Conservation (phyloP, 192 early-diverging fungal genomes). For the Backusella liffmaniae region DNA sequence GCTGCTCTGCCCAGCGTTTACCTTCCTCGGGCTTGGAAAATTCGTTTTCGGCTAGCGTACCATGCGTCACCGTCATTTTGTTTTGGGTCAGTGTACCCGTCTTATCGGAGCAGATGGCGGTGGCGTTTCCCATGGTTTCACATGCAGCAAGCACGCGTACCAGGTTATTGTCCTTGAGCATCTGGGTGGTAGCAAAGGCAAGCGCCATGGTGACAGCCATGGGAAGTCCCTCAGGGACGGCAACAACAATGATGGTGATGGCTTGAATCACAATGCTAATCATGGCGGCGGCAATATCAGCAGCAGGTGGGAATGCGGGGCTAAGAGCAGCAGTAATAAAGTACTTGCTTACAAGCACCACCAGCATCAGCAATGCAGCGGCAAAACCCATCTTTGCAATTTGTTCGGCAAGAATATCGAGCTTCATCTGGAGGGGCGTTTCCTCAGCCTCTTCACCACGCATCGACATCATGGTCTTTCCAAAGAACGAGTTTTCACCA, state of each 20-base stretch:
- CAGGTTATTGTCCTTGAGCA: constrained; percentile 79
- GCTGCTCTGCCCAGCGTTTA: constrained; percentile 47
- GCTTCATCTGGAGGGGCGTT: constrained; percentile 91
- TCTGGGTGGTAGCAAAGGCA: constrained; percentile 76
- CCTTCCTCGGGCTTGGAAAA: constrained; percentile 43
- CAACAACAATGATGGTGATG: constrained; percentile 78
- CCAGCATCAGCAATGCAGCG: constrained; percentile 75
- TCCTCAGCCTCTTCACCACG: constrained; percentile 64
- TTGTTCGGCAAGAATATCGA: constrained; percentile 84
- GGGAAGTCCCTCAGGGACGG: constrained; percentile 83
- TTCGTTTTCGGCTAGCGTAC: constrained; percentile 47
- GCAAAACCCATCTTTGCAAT: constrained; percentile 91
- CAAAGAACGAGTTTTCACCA: constrained; percentile 85
- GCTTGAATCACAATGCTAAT: constrained; percentile 75
- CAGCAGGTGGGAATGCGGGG: constrained; percentile 55
- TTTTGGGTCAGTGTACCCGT: constrained; percentile 85
- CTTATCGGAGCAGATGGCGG: constrained; percentile 83
- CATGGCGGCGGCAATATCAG: constrained; percentile 55
- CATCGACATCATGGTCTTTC: constrained; percentile 86
- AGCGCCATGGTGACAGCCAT: constrained; percentile 84
- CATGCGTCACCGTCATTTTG: constrained; percentile 75
- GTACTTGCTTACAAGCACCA: constrained; percentile 64
- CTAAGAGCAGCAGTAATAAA: constrained; percentile 58
- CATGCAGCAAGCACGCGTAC: constrained; percentile 76
- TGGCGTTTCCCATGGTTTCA: constrained; percentile 84